Evolutionary conservation across 2,329 filamentous ascomycete species (phyloP), one percentile per base, ranked within the genome.

Genomic region (Xylariaceae sp.): DNA sequence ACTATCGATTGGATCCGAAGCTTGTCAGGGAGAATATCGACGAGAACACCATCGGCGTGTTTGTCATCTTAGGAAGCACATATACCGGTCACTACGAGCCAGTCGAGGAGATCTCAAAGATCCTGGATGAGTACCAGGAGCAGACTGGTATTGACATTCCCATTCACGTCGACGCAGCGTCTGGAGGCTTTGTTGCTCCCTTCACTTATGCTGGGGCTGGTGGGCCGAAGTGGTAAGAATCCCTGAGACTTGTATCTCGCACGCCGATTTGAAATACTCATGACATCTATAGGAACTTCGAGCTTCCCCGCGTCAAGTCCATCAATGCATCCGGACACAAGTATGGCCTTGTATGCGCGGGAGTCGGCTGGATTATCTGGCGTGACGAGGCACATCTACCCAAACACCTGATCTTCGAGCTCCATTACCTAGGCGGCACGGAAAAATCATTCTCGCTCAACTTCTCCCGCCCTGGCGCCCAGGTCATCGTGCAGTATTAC

Each of bases 41-140:
- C 57, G 86, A 89, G 69, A 89, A 89, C 61, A 89, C 86, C 0
- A 88, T 89, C 61, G 86, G 86, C n/a, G 73, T 89, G 0, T 89
- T 87, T 63, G 83, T 86, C 0, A 89, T 89, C 49, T 64, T 89
- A 5, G 86, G 86, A 2, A 84, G 79, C 47, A 89, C 86, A 0
- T 89, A 89, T 61, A 89, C 86, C 0, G 86, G 86, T 0, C 84
- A 89, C 64, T 89, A 85, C 58, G 86, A 89, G 68, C 84, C 85
- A 0, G 85, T 89, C 0, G 81, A 87, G 65, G 81, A 84, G 62
- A 79, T 89, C 18, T 81, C 80, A 18, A 76, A 83, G 16, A 78
- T 88, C 12, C 72, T 89, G 2, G 83, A 88, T 57, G 74, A 80
- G 41, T 85, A 78, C 47, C 75, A 88, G 67, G 73, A 77, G 51